Evolutionary conservation across 257 asterid genomes (phyloP), one percentile per base, ranked within the genome.

Genomic region (Solanum medicagineum): DNA sequence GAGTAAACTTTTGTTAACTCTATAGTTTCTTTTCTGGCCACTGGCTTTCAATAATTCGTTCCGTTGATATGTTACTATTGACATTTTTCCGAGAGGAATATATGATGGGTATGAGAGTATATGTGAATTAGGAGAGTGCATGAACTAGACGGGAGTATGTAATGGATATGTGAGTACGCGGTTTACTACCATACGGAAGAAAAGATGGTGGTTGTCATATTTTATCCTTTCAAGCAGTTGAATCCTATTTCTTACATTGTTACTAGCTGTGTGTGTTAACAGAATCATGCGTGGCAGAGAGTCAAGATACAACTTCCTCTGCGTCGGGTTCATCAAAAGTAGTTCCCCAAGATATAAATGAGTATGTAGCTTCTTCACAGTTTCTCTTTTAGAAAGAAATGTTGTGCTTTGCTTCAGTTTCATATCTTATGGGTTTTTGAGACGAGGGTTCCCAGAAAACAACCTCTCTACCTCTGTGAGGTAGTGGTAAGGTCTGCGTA

Each of bases 251-350:
- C 56, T 45, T 83, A 69, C 26, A 29, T 79, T 53, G 63, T 26
- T 79, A 79, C 4, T 75, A 75, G 24, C 24, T 53, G 26, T 0
- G 29, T 89, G 70, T 73, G 83, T 71, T 90, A 84, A 89, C 95
- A 93, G 98, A 90, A 82, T 92, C 98, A 22, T 92, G 94, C 84
- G 85, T 87, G 79, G 95, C 93, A 4, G 98, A 95, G 90, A 93
- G 93, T 88, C 98, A 91, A 89, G 99, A 94, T 84, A 92, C 96
- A 7, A 94, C 91, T 81, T 93, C 98, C 80, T 92, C 97, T 24
- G 90, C 92, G 10, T 91, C 92, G 11, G 88, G 94, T 65, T 95
- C 99, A 22, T 90, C 99, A 36, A 91, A 89, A 90, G 87, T 90
- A 87, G 87, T 90, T 66, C 88, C 95, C 71, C 95, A 92, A 85